phyloP scores from a whole-genome alignment of 345 rosid species.

The Excoecaria agallocha region DNA sequence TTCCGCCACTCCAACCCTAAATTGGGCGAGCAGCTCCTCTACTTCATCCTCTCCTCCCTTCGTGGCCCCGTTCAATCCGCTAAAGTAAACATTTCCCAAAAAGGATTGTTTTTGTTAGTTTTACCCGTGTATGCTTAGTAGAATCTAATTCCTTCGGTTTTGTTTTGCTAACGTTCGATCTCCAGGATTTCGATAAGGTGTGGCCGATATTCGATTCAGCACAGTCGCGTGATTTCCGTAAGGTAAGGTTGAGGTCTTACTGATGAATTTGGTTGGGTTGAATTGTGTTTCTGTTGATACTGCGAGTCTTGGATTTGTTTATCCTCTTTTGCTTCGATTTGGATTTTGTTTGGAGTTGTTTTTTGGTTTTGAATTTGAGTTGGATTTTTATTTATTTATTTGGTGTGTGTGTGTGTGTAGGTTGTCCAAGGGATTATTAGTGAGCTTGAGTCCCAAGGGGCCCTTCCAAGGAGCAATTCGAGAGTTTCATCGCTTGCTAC shows the following conservation, averaged over 20 bases:
- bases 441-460: slow-evolving; percentile 99
- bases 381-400: too few relatives aligned
- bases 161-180: slow-evolving; percentile 30
- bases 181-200: slow-evolving; percentile 96
- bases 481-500: slow-evolving; percentile 99
- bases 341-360: slow-evolving; percentile 1
- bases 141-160: slow-evolving; percentile 13
- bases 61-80: slow-evolving; percentile 97
- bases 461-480: slow-evolving; percentile 95
- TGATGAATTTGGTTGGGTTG: slow-evolving; percentile 4
- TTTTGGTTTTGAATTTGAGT: slow-evolving; percentile 4
- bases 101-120: too few relatives aligned
- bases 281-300: slow-evolving; percentile 4
- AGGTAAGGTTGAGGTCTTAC: slow-evolving; percentile 43
- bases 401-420: slow-evolving; percentile 43
- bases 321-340: not conserved
- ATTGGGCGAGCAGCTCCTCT: slow-evolving; percentile 97
- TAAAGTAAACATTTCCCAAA: slow-evolving; percentile 43
- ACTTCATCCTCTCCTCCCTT: slow-evolving; percentile 96
- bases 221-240: slow-evolving; percentile 94
- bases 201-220: slow-evolving; percentile 99
- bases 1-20: slow-evolving; percentile 99
- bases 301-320: not conserved
- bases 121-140: too few relatives aligned
- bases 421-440: slow-evolving; percentile 97